Evolutionary conservation across 257 asterid species (phyloP), one percentile per base, ranked within the genome.

Genomic region (Solanum lignicaule): DNA sequence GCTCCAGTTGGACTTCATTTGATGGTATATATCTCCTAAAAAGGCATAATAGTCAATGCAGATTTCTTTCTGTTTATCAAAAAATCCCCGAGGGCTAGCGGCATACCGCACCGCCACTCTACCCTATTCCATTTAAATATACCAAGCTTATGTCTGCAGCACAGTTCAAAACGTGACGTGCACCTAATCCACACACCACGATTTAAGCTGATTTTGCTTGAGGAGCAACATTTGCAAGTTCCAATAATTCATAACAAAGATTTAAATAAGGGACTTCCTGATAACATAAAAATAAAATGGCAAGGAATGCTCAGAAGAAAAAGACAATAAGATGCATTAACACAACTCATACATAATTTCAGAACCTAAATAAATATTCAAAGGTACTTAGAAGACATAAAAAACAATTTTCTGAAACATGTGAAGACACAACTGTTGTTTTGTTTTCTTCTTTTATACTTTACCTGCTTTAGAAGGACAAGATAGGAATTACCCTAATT

Each of bases 401-500:
- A 43, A 43, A 43, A 18, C 16, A 43, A 46, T 13, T 46, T 13
- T 46, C 20, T 46, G 3, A 46, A 13, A 46, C 55, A 46, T 4
- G 55, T 46, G 20, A 15, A 41, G 46, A 41, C 5, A 41, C 46
- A 41, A 15, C 7, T 46, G 55, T 0, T 46, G 7, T 12, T 46
- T 4, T 43, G 3, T 73, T 36, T 74, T 35, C 18, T 20, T 16
- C 48, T 5, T 12, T 5, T 3, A 75, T 75, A 75, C 29, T 9
- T 36, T 36, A 75, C 55, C 20, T 36, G 6, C 83, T 36, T 20
- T 75, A 75, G 25, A 75, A 36, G 83, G 20, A 9, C 6, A 36
- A 75, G 15, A 11, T 75, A 75, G 55, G 20, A 73, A 84, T 88
- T 68, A 97, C 99, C 98, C 95, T 95, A 13, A 46, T 13, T 46